Base-by-base conservation (phyloP, 2,329 filamentous ascomycete species). In the Aspergillus caelatus region DNA sequence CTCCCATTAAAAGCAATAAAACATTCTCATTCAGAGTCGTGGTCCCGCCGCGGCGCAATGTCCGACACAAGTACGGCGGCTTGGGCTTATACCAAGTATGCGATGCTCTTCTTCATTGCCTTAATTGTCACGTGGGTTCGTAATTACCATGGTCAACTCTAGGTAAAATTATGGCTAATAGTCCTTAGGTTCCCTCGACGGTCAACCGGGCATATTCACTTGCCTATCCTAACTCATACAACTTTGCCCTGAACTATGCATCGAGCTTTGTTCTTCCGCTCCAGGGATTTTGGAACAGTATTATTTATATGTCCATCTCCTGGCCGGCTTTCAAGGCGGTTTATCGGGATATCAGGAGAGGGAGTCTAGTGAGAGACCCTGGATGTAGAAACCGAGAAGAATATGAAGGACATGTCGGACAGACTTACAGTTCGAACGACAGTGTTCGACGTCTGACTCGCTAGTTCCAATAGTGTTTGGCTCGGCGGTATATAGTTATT, bases 221-320 rank as follows among this genome's bases (percentile, higher is more conserved):
- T 19, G 82, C 88, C 10, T 81, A 90, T 70, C 80, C 83, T 0
- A 78, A 84, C 30, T 63, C 82, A 4, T 78, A 84, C 0, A 84
- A 82, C 16, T 83, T 88, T 32, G 80, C 83, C 0, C 84, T 95
- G 28, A 88, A 92, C 70, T 88, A 90, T 67, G 85, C 89, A 67
- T 89, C 90, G 26, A 88, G 90, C 0, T 84, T 92, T 46, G 91
- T 95, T 1, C 83, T 96, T 10, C 92, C 92, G 0, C 83, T 93
- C 0, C 92, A 96, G 74, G 92, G 92, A 0, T 91, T 94, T 71
- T 95, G 92, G 91, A 96, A 96, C 74, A 86, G 89, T 21, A 76
- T 91, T 62, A 92, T 96, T 68, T 96, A 95, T 77, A 78, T 88
- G 19, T 83, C 86, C 12, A 92, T 90, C 1, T 92, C 89, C 7